Percentiles rank a stretch among this genome's conserved stretches.
Conservation (phyloP, 495 filamentous ascomycete species). For the Aspergillus panamensis region DNA sequence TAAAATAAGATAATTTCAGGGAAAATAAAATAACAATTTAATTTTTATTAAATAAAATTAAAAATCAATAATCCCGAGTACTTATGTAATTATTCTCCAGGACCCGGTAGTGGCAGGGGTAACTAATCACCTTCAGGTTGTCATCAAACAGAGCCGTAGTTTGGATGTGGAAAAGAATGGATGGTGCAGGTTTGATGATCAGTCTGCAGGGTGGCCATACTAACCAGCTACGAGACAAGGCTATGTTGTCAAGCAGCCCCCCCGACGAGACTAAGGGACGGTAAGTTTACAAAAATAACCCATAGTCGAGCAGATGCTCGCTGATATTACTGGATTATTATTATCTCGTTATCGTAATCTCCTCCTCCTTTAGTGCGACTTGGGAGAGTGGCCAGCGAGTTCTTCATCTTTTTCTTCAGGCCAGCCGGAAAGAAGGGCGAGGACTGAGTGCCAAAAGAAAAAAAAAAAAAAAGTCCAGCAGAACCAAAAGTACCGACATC, state of each 20-base stretch:
- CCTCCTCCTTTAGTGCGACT: too few species aligned
- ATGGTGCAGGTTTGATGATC: conserved; percentile 10
- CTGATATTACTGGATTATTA: background rate
- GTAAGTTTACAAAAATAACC: conserved; percentile 6
- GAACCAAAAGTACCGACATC: too few species aligned
- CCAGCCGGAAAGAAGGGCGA: too few species aligned
- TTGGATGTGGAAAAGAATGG: background rate
- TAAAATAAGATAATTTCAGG: conserved; percentile 2
- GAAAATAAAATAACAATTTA: conserved; percentile 8
- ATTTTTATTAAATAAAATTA: background rate
- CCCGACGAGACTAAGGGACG: background rate
- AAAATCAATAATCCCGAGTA: background rate
- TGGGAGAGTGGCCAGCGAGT: too few species aligned
- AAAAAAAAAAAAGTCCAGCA: too few species aligned
- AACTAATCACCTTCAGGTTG: background rate
- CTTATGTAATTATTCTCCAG: too few species aligned
- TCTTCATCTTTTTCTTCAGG: too few species aligned
- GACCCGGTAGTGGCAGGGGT: too few species aligned
- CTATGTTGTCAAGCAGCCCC: conserved; percentile 4
- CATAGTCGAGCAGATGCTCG: background rate
- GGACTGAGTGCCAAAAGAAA: too few species aligned
- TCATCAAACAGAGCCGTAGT: background rate
- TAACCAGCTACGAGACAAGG: background rate
- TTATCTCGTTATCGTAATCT: background rate
- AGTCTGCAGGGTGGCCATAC: conserved; percentile 23